Conservation (phyloP, 2,329 filamentous ascomycete genomes). For the Calycina marina region DNA sequence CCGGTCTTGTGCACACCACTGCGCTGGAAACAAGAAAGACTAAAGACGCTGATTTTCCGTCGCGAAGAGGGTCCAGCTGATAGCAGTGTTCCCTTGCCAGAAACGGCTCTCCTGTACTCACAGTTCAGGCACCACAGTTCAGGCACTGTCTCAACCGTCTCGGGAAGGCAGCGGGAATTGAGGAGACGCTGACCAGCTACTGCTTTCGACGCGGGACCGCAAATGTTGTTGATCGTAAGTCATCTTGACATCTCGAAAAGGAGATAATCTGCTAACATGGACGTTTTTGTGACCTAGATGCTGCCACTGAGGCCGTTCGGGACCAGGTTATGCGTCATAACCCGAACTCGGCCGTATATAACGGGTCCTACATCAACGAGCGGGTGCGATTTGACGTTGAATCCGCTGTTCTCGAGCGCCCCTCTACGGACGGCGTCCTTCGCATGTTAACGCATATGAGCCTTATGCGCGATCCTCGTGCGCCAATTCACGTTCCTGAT, state of each 20-base stretch:
- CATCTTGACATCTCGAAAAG: constrained; percentile 4
- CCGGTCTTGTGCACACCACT: constrained; percentile 4
- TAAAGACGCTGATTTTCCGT: constrained; percentile 10
- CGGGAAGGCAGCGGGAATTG: background rate
- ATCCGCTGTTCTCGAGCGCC: constrained; percentile 8
- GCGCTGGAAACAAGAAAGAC: constrained; percentile 9
- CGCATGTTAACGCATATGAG: constrained; percentile 12
- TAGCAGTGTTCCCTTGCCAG: background rate
- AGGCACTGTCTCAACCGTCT: background rate
- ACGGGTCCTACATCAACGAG: constrained; percentile 8
- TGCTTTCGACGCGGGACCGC: background rate
- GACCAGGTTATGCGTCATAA: constrained; percentile 1
- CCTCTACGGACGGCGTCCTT: constrained; percentile 7
- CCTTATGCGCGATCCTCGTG: constrained; percentile 8
- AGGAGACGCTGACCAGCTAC: background rate
- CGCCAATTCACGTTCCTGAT: constrained; percentile 8
- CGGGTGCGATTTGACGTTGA: constrained; percentile 10
- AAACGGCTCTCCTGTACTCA: background rate
- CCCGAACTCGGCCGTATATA: background rate
- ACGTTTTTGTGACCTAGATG: background rate
- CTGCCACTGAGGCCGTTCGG: background rate
- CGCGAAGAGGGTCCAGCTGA: background rate
- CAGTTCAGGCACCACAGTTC: no score
- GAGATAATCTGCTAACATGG: constrained; percentile 2
- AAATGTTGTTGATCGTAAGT: constrained; percentile 13